Conservation (phyloP, 768 basidiomycete species). For the Strobilomyces confusus region DNA sequence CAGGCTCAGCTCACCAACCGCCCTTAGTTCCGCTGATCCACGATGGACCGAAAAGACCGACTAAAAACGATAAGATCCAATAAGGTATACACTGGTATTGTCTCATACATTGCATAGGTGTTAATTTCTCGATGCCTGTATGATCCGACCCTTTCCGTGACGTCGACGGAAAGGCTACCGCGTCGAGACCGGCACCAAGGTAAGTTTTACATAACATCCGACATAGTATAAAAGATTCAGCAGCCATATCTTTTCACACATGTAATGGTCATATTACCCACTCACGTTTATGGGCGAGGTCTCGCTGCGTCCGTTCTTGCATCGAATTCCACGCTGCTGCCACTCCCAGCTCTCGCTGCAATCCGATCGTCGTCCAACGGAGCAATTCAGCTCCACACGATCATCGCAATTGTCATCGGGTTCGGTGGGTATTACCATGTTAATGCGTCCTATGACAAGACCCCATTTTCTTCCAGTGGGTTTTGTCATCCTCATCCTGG, state of each 20-base stretch:
- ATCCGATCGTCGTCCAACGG: neutral
- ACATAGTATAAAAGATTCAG: neutral
- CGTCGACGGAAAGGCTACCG: neutral
- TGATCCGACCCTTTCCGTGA: neutral
- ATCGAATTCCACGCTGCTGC: neutral
- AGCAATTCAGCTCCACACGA: slow-evolving; percentile 8
- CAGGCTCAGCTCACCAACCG: too few species aligned
- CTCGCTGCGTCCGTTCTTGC: neutral
- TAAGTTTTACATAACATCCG: neutral
- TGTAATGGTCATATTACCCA: neutral
- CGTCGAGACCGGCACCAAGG: neutral
- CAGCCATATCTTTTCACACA: neutral
- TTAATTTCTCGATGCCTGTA: too few species aligned
- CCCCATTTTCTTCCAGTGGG: slow-evolving; percentile 1
- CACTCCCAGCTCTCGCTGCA: neutral
- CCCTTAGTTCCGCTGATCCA: neutral
- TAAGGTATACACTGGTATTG: too few species aligned
- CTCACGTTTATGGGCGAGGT: too few species aligned
- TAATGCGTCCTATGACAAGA: neutral
- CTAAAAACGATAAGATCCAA: neutral
- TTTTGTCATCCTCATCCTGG: slow-evolving; percentile 11
- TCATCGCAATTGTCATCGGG: slow-evolving; percentile 10
- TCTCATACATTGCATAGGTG: too few species aligned
- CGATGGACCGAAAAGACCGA: neutral
- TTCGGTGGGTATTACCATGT: slow-evolving; percentile 5